Evolutionary conservation across 345 rosid genomes (phyloP).

Genomic region (Xanthoceras sorbifolium): DNA sequence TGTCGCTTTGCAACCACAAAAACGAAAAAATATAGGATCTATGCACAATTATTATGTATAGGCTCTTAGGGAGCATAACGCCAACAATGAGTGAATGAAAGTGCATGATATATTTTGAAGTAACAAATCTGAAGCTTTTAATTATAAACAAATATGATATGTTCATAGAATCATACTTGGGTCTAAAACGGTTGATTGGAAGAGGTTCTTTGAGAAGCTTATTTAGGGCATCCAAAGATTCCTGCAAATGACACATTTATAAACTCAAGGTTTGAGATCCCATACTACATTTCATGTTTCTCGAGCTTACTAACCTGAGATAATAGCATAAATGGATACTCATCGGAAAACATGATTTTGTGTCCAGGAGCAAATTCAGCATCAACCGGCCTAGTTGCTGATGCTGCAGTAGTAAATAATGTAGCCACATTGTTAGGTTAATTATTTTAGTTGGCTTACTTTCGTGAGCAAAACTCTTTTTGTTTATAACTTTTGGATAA

Average conservation of each 20-base stretch:
- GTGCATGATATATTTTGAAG: neutral
- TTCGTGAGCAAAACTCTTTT: too few relatives aligned
- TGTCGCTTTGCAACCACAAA: too few relatives aligned
- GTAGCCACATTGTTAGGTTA: neutral
- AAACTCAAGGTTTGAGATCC: conserved; percentile 13
- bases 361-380: conserved; percentile 71
- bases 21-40: conserved; percentile 8
- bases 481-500: too few relatives aligned
- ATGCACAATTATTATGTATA: neutral
- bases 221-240: conserved; percentile 77
- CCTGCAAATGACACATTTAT: conserved; percentile 48
- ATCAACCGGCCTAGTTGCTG: conserved; percentile 75
- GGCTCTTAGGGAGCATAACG: neutral
- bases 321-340: conserved; percentile 66
- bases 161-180: conserved; percentile 55
- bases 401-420: conserved; percentile 39
- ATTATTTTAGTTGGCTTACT: too few relatives aligned
- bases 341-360: conserved; percentile 62
- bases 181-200: conserved; percentile 84
- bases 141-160: neutral
- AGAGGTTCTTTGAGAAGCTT: conserved; percentile 70
- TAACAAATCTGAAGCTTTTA: neutral
- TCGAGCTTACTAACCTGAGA: conserved; percentile 61
- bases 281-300: neutral
- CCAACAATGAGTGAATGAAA: neutral